Conservation (phyloP, 73 alveolate species). For the Stentor coeruleus region DNA sequence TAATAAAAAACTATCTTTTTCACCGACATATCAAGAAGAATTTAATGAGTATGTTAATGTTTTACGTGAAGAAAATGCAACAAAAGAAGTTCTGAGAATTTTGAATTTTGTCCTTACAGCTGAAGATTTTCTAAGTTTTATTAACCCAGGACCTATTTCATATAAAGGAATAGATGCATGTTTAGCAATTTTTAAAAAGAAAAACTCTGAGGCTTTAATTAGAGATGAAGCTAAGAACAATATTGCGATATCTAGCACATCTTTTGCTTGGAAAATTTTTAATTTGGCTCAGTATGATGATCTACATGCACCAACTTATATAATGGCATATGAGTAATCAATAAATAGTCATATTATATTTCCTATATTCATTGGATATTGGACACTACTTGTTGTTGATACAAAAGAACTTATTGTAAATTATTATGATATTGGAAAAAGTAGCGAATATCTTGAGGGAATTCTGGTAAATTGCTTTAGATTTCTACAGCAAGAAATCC, state of each 20-base stretch:
- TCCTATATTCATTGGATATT: not conserved
- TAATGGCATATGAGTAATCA: not conserved
- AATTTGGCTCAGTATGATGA: not conserved
- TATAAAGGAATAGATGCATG: not conserved
- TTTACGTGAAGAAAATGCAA: not conserved
- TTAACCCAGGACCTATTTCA: too few species aligned
- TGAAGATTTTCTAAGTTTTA: not conserved
- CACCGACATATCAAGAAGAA: not conserved
- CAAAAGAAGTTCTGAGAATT: not conserved
- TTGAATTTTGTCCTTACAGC: not conserved
- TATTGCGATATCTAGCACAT: not conserved
- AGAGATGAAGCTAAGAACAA: not conserved
- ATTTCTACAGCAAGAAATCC: not conserved
- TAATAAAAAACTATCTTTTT: not conserved
- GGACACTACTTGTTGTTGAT: not conserved
- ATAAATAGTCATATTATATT: too few species aligned
- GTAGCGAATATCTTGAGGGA: not conserved
- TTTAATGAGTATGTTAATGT: not conserved
- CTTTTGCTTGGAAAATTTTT: not conserved
- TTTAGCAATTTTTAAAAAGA: not conserved
- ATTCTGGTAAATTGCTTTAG: not conserved
- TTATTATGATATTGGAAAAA: not conserved
- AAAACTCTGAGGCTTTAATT: not conserved
- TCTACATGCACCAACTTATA: too few species aligned
- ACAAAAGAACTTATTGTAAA: not conserved